These are phyloP conservation scores for Trametes sanguinea DNA, from an alignment of 768 basidiomycete genomes.

Conservation along the genomic window DNA sequence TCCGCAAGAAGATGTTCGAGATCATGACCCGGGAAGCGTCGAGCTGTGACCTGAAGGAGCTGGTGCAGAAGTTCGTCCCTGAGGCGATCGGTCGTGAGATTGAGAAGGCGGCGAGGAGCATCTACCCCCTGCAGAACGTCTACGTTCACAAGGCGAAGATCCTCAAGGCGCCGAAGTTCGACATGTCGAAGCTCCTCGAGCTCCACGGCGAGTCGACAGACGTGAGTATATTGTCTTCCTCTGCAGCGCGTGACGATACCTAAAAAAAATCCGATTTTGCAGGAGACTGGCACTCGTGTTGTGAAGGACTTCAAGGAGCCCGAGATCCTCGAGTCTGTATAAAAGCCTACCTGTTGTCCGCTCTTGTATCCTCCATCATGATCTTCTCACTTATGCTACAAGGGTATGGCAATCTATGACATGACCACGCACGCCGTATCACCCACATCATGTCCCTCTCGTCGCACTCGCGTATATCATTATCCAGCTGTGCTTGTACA, in stretches of 20 bases:
- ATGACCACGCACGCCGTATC: slow-evolving; percentile 23
- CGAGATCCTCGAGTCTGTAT: slow-evolving; percentile 89
- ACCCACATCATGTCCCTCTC: slow-evolving; percentile 6
- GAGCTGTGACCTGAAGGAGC: slow-evolving; percentile 95
- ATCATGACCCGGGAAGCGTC: slow-evolving; percentile 96
- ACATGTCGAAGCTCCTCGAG: slow-evolving; percentile 93
- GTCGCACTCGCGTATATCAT: neutral
- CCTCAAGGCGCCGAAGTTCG: slow-evolving; percentile 96
- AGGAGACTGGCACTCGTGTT: slow-evolving; percentile 95
- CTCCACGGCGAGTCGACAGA: slow-evolving; percentile 95
- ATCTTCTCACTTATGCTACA: slow-evolving; percentile 38
- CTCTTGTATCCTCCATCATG: slow-evolving; percentile 41
- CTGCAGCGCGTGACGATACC: neutral
- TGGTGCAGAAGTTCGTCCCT: slow-evolving; percentile 98
- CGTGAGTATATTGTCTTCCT: slow-evolving; percentile 51
- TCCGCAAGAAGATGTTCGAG: slow-evolving; percentile 99
- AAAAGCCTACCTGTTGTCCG: slow-evolving; percentile 44
- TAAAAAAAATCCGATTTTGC: neutral
- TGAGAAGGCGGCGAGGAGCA: slow-evolving; percentile 94
- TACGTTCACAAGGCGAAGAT: slow-evolving; percentile 99
- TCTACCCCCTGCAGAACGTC: slow-evolving; percentile 99
- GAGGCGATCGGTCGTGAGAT: slow-evolving; percentile 99
- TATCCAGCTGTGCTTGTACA: slow-evolving; percentile 5
- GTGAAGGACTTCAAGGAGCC: slow-evolving; percentile 99
- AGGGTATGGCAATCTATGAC: slow-evolving; percentile 45